Evolutionary conservation across 2,329 filamentous ascomycete species (phyloP).

Genomic region (Sporothrix schenckii): DNA sequence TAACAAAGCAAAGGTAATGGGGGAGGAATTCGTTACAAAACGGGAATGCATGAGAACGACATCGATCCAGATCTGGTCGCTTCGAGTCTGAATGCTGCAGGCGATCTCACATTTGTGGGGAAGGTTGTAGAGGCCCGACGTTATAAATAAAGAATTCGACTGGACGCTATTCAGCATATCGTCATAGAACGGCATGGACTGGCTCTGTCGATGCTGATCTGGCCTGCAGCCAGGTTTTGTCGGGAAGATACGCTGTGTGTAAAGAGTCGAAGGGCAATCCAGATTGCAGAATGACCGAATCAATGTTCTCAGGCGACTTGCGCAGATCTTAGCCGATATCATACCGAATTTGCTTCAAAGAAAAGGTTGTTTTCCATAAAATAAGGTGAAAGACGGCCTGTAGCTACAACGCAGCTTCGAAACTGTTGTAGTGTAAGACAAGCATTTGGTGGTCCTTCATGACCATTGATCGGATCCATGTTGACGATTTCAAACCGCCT

Average conservation of each 20-base stretch:
- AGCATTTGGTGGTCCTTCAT: too few relatives aligned
- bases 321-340: background rate
- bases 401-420: background rate
- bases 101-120: constrained; percentile 13
- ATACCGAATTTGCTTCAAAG: background rate
- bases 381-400: background rate
- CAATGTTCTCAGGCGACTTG: background rate
- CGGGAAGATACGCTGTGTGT: background rate
- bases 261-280: background rate
- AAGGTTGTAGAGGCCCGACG: background rate
- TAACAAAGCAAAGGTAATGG: too few relatives aligned
- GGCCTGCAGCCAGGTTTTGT: background rate
- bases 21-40: too few relatives aligned
- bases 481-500: too few relatives aligned
- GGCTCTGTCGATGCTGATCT: constrained; percentile 3
- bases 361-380: background rate
- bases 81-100: background rate
- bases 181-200: background rate
- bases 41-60: background rate
- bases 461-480: too few relatives aligned
- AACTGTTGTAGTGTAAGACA: background rate
- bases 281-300: background rate
- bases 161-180: background rate
- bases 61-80: background rate
- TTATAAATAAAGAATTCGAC: background rate